A percentile compares a stretch with the other conserved stretches of the same genome.
These are phyloP conservation scores for Gracilariopsis chorda DNA, from an alignment of 23 red algal species.

Conservation along the genomic window DNA sequence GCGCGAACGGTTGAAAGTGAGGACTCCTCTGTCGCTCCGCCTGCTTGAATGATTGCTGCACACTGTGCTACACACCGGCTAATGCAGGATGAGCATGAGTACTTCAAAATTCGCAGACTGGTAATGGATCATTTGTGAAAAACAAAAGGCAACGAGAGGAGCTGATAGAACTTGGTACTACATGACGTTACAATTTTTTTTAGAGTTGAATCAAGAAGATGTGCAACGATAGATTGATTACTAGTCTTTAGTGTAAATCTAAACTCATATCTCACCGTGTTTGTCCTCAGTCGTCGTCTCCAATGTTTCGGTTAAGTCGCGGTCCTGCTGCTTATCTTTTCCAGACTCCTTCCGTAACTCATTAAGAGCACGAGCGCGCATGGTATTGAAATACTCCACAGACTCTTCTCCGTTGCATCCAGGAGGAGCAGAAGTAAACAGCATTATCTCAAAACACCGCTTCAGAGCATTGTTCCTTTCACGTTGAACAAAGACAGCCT, in stretches of 20 bases:
- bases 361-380: not conserved
- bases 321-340: not conserved
- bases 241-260: too few species aligned
- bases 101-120: not conserved
- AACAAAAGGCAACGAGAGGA: not conserved
- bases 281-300: too few species aligned
- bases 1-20: not conserved
- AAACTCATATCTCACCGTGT: too few species aligned
- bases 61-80: too few species aligned
- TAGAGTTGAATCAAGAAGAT: not conserved
- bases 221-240: not conserved
- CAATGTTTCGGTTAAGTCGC: too few species aligned
- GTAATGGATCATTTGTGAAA: not conserved
- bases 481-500: not conserved
- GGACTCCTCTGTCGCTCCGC: too few species aligned
- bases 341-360: not conserved
- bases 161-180: too few species aligned
- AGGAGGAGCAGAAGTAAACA: not conserved
- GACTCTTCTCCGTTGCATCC: not conserved
- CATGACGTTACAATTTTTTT: not conserved
- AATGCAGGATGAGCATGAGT: not conserved
- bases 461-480: not conserved
- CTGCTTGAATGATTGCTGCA: too few species aligned
- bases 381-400: constrained; percentile 16
- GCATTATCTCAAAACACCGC: not conserved